A percentile compares a stretch with the other conserved stretches of the same genome.
Conservation (phyloP, 2,329 filamentous ascomycete species). For the Cordyceps fumosorosea region DNA sequence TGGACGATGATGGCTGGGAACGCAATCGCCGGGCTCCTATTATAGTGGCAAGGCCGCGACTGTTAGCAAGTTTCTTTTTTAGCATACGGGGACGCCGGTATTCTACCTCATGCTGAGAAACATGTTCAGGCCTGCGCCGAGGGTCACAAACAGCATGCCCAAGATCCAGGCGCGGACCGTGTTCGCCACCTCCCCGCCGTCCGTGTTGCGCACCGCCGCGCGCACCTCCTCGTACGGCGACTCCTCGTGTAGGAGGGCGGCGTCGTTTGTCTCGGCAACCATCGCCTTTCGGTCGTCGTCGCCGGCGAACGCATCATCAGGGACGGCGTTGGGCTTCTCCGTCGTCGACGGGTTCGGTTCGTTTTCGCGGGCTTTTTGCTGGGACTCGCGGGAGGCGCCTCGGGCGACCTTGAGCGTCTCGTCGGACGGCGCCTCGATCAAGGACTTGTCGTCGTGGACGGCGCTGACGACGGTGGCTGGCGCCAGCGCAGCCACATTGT, state of each 20-base stretch:
- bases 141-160: constrained; percentile 37
- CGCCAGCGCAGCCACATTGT: neutral
- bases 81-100: neutral
- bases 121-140: constrained; percentile 40
- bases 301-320: constrained; percentile 23
- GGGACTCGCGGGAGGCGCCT: constrained; percentile 23
- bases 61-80: neutral
- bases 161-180: constrained; percentile 40
- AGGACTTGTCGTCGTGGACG: neutral
- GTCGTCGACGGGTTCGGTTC: constrained; percentile 27
- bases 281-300: constrained; percentile 27
- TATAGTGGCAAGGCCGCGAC: neutral
- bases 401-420: neutral
- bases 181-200: constrained; percentile 28
- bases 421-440: neutral
- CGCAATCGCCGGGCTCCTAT: constrained; percentile 29
- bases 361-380: constrained; percentile 25
- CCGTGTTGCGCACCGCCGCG: constrained; percentile 33
- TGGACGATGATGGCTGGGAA: constrained; percentile 33
- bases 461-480: neutral
- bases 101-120: constrained; percentile 37
- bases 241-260: constrained; percentile 26
- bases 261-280: constrained; percentile 20
- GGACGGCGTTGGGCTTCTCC: constrained; percentile 26
- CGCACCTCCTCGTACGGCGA: constrained; percentile 30